Conservation (phyloP, 73 alveolate genomes). For the Symbiodinium natans region DNA sequence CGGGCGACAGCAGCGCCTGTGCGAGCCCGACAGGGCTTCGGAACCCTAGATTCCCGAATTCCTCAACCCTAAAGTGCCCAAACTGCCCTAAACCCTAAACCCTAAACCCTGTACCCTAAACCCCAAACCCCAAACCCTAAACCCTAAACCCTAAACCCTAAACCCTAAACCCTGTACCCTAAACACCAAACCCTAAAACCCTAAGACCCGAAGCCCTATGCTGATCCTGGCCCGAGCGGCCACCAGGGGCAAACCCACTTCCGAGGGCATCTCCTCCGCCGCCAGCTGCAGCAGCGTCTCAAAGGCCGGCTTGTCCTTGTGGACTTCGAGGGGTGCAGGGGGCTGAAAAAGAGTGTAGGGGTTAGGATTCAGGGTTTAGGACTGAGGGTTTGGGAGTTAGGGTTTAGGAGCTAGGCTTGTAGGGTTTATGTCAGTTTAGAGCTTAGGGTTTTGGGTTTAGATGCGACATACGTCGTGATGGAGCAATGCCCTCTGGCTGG, state of each 20-base stretch:
- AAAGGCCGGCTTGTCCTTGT: constrained; percentile 54
- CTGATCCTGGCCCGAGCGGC: neutral
- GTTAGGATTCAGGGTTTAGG: too few species aligned
- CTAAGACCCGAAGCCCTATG: too few species aligned
- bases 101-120: neutral
- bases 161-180: too few species aligned
- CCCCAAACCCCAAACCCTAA: too few species aligned
- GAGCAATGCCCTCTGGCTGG: too few species aligned
- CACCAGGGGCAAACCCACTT: constrained; percentile 22
- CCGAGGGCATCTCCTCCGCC: constrained; percentile 70
- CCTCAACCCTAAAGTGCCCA: neutral
- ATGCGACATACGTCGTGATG: too few species aligned
- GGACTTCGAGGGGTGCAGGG: too few species aligned
- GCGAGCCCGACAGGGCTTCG: neutral
- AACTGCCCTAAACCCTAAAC: neutral
- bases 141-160: too few species aligned
- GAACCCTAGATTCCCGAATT: neutral
- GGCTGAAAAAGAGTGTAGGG: too few species aligned
- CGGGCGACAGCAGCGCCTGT: constrained; percentile 65
- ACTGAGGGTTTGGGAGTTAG: neutral
- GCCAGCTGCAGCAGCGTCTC: constrained; percentile 68
- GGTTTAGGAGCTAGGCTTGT: neutral
- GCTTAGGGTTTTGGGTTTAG: too few species aligned
- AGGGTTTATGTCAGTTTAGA: neutral
- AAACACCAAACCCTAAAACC: too few species aligned